Base-by-base conservation (phyloP, 805 yeast species). In the Saturnispora saitoi region DNA sequence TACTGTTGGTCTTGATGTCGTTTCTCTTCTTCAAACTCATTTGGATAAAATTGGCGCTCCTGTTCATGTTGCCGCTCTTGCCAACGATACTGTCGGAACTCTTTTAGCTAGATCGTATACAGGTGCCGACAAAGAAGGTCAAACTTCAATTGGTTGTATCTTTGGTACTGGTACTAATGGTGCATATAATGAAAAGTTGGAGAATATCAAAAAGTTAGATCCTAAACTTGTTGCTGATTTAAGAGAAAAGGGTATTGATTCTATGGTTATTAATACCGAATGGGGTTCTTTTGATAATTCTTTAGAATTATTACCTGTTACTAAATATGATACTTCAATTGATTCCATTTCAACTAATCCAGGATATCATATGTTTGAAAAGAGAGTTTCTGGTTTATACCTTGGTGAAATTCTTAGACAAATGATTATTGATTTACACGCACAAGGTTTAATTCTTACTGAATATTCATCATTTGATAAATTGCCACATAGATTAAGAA, bases 111-210 rank as follows among this genome's bases (percentile, higher is more conserved):
- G 96, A 58, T 83, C 96, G 26, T 91, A 91, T 68, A 71, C 86
- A 4, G 73, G 80, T 34, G 65, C 74, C 19, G 75, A 81, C 52
- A 76, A 82, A 45, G 80, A 79, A 51, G 80, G 93, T 43, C 81
- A 80, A 49, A 86, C 97, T 9, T 76, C 85, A 8, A 72, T 90
- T 55, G 98, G 99, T 43, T 81, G 90, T 53, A 91, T 91, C 54
- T 87, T 90, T 60, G 99, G 99, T 56, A 93, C 99, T 2, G 99
- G 99, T 62, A 91, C 98, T 28, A 91, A 91, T 66, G 97, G 97
- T 53, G 96, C 96, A 14, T 91, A 93, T 67, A 73, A 78, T 62
- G 99, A 91, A 67, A 74, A 78, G 49, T 64, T 89, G 46, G 81
- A 77, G 38, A 76, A 81, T 48, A 86, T 93, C 56, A 77, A 76